A percentile compares a stretch with the other conserved stretches of the same genome.
Conservation (phyloP, 1,284 basidiomycete species). For the Irpex sp. region DNA sequence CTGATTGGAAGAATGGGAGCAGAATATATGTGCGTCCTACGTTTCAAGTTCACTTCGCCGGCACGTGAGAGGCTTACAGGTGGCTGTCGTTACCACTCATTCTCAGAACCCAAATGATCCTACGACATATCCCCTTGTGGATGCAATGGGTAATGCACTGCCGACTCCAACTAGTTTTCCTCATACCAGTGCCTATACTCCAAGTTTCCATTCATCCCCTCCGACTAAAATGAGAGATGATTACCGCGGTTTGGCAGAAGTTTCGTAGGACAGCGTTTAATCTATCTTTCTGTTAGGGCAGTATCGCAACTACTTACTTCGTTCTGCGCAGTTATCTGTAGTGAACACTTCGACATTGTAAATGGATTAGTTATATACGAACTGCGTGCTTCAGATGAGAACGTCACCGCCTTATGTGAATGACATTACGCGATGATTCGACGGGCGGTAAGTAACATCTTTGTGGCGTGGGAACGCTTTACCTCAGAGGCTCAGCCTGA, state of each 20-base stretch:
- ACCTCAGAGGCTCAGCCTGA: too few species aligned
- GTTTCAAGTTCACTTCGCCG: background rate
- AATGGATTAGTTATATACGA: too few species aligned
- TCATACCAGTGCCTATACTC: background rate
- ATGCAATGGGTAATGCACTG: background rate
- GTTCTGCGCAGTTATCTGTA: background rate
- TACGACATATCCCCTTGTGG: background rate
- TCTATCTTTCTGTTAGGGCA: too few species aligned
- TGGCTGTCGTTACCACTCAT: background rate
- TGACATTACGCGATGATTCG: too few species aligned
- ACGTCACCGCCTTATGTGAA: too few species aligned
- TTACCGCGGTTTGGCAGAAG: background rate
- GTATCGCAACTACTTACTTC: background rate
- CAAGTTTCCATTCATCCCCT: background rate
- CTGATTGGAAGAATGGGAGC: background rate
- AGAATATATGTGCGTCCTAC: background rate
- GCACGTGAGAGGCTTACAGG: too few species aligned
- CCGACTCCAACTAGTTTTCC: too few species aligned
- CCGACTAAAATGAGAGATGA: background rate
- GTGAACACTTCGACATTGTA: background rate
- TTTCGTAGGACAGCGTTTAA: background rate
- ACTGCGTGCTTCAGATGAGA: too few species aligned
- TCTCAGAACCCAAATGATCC: conserved; percentile 6
- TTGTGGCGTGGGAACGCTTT: background rate
- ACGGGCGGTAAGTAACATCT: too few species aligned